Evolutionary conservation across 192 early-diverging fungal genomes (phyloP), one percentile per base, ranked within the genome.

Genomic region (Phycomyces blakesleeanus): DNA sequence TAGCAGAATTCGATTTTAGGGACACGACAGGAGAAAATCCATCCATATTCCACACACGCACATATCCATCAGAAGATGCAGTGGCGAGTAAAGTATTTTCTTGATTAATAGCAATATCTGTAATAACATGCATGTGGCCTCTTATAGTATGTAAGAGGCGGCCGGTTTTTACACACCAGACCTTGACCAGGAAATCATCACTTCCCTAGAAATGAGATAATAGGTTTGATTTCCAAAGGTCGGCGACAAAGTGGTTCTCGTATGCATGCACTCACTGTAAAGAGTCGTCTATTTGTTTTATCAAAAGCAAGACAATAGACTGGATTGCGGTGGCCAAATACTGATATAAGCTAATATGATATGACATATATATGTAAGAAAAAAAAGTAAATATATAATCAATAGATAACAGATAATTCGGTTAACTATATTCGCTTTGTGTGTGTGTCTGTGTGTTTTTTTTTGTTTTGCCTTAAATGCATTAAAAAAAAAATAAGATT

Each of bases 111-210:
- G 86, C 81, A 53, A 95, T 81, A 61, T 92, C 91, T 0, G 87
- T 83, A 50, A 95, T 86, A 37, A 88, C 87, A 37, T 81, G 79
- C 38, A 78, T 69, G 59, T 95, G 93, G 12, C 91, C 91, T 57
- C 91, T 83, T n/a, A 95, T 76, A 0, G 91, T 88, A 68, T 90
- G 82, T 38, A 95, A 83, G 10, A 93, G 77, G 56, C 81, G 85
- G 26, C 91, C 93, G 7, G 89, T 86, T 1, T 81, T 74, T 20
- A 89, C 82, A 68, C 89, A 89, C 91, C 91, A 95, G 3, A 93
- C 76, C 57, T 93, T 95, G 57, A 95, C 83, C 24, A 95, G 63
- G 42, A 81, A 89, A 69, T 95, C 93, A 71, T 95, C 93, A 72
- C 89, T 91, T 55, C 91, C 93, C 56, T 83, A 63, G 12, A 27